Conservation (phyloP, 192 early-diverging fungal species). For the Physocladia obscura region DNA sequence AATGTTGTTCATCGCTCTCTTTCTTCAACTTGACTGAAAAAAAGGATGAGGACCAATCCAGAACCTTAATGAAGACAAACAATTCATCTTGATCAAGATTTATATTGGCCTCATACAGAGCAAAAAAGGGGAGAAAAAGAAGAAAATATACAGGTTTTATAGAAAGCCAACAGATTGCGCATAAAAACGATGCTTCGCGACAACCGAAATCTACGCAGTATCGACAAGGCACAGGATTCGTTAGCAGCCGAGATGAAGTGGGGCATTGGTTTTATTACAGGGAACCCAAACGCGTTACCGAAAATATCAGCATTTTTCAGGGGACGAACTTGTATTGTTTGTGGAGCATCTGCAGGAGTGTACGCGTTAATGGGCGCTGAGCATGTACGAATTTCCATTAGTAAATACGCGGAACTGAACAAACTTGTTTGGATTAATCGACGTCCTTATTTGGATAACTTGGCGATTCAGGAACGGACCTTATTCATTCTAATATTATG, state of each 20-base stretch:
- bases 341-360: constrained; percentile 18
- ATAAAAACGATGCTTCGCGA: not conserved
- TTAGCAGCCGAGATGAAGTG: not conserved
- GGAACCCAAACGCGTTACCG: not conserved
- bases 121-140: too few species aligned
- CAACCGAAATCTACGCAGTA: not conserved
- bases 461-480: not conserved
- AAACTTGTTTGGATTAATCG: not conserved
- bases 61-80: not conserved
- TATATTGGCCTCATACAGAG: not conserved
- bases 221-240: not conserved
- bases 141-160: not conserved
- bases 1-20: too few species aligned
- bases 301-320: not conserved
- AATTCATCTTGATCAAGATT: not conserved
- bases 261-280: not conserved
- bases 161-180: not conserved
- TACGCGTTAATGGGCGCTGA: constrained; percentile 36
- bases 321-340: not conserved
- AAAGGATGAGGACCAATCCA: not conserved
- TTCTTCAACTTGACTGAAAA: not conserved
- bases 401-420: not conserved
- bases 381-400: not conserved
- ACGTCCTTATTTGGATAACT: not conserved
- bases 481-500: not conserved